phyloP scores from a whole-genome alignment of 768 basidiomycete genomes.

The Amanita rimosa region DNA sequence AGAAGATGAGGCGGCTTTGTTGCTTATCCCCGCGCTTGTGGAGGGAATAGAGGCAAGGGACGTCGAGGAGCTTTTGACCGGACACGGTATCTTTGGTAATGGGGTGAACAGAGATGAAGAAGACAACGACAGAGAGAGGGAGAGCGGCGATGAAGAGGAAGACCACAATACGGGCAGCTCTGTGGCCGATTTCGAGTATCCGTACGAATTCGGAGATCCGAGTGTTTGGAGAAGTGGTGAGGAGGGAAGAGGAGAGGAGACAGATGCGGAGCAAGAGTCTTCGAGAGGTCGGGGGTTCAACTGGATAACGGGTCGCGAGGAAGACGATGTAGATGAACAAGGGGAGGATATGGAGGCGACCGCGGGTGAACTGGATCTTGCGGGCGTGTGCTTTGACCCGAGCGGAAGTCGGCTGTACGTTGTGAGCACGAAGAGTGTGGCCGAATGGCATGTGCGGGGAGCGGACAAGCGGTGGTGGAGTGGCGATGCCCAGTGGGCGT shows the following conservation, averaged over 20 bases:
- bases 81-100: conserved; percentile 9
- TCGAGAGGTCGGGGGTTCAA: conserved; percentile 3
- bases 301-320: conserved; percentile 4
- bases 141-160: conserved; percentile 7
- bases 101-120: neutral
- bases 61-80: conserved; percentile 2
- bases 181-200: conserved; percentile 7
- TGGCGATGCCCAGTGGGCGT: conserved; percentile 35
- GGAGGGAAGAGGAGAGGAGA: neutral
- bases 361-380: conserved; percentile 37
- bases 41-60: conserved; percentile 3
- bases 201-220: conserved; percentile 6
- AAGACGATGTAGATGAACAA: conserved; percentile 9
- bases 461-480: conserved; percentile 69
- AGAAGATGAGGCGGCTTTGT: conserved; percentile 23
- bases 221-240: conserved; percentile 1
- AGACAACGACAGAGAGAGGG: conserved; percentile 5
- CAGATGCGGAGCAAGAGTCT: neutral
- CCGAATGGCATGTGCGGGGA: conserved; percentile 68
- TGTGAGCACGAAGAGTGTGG: conserved; percentile 51
- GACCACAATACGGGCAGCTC: conserved; percentile 4
- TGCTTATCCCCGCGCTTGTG: conserved; percentile 4
- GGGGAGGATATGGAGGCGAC: conserved; percentile 12
- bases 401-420: conserved; percentile 57
- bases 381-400: conserved; percentile 69